These are phyloP conservation scores for Tuber umbilicatum DNA, from an alignment of 495 filamentous ascomycete genomes.

Conservation along the genomic window DNA sequence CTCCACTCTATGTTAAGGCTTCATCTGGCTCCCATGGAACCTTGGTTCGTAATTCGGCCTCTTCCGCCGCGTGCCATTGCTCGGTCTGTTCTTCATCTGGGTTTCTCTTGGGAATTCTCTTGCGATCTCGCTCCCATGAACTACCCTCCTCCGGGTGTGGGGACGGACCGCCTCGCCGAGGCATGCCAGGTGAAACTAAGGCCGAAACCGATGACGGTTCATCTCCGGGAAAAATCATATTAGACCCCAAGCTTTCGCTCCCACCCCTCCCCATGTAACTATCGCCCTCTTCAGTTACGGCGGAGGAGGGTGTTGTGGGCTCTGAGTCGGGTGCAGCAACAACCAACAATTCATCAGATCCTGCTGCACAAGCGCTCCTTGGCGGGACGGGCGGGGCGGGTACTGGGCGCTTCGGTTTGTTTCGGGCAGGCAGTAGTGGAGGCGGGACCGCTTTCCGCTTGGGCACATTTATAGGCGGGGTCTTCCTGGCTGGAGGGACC, in stretches of 20 bases:
- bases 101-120: constrained; percentile 20
- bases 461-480: constrained; percentile 52
- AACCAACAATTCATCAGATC: constrained; percentile 51
- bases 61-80: constrained; percentile 38
- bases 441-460: constrained; percentile 56
- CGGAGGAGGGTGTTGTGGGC: constrained; percentile 50
- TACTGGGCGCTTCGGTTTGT: constrained; percentile 41
- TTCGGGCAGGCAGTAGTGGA: constrained; percentile 42
- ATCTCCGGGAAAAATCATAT: constrained; percentile 24
- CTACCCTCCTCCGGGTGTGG: constrained; percentile 21
- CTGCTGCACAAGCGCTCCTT: constrained; percentile 36
- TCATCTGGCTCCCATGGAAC: constrained; percentile 39
- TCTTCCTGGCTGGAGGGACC: constrained; percentile 54
- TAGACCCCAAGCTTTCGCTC: constrained; percentile 23
- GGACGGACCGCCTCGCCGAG: constrained; percentile 25
- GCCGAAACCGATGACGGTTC: constrained; percentile 10
- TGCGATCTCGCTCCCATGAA: constrained; percentile 26
- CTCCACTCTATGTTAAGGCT: constrained; percentile 11
- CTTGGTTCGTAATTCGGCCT: constrained; percentile 36
- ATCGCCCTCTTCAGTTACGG: constrained; percentile 22
- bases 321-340: constrained; percentile 57
- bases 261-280: constrained; percentile 21
- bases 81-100: constrained; percentile 34
- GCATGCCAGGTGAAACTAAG: constrained; percentile 18
- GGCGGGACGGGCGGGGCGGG: constrained; percentile 46